Evolutionary conservation across 2,329 filamentous ascomycete species (phyloP), one percentile per base, ranked within the genome.

Genomic region (Colletotrichum sp.): DNA sequence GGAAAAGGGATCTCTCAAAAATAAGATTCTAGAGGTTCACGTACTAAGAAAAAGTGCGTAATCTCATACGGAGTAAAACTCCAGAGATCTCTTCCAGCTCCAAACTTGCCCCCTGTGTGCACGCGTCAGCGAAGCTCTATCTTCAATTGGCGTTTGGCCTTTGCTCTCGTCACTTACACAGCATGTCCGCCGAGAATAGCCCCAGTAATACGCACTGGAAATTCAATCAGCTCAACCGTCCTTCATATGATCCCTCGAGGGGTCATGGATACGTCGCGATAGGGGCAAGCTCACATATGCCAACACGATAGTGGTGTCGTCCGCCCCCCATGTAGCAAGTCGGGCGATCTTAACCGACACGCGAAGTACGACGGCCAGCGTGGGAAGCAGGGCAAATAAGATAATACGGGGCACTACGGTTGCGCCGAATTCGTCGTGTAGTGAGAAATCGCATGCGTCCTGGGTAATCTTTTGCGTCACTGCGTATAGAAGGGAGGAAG

Each of bases 141-240:
- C 13, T 28, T 13, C 8, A 0, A 7, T 12, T 22, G 22, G 52
- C 15, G 11, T 16, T 28, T 0, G 1, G 22, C 7, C 25, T 59
- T 16, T 13, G 4, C 16, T 28, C 12, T 59, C 15, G 0, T 7
- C 5, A 28, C 55, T 25, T 0, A 59, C 55, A 59, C 0, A 59
- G 55, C 55, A 59, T 59, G 16, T 59, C 25, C 4, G 25, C 15
- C 0, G 55, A 19, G 55, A 59, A 27, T 9, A 59, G 16, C 0
- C 55, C 55, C 0, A 59, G 0, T 2, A 28, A 4, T 16, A 59
- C 25, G 27, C 25, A 59, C 55, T 59, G 2, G 0, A 28, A 19
- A 0, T 28, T 6, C 1, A 27, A 5, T 59, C 9, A 59, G 16
- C 25, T 19, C 15, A 22, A 13, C 0, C 0, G 0, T 13, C 11